Conservation (phyloP, 345 rosid genomes). For the Barbarea vulgaris region DNA sequence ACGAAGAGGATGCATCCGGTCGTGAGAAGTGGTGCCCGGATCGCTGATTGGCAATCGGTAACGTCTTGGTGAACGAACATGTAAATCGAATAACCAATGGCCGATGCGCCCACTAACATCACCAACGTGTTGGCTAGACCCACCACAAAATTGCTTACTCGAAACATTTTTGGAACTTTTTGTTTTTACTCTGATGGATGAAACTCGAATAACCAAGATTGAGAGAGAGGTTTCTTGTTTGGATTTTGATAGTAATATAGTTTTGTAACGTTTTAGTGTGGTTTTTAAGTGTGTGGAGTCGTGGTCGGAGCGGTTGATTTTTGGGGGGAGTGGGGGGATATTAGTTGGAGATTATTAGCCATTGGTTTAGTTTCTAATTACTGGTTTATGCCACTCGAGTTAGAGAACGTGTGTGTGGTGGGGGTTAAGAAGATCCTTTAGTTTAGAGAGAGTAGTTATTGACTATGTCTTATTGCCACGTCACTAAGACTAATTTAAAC, state of each 20-base stretch:
- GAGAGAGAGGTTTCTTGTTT: conserved; percentile 4
- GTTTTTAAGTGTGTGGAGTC: conserved; percentile 4
- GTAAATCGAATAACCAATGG: conserved; percentile 42
- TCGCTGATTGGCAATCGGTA: conserved; percentile 32
- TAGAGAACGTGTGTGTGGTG: conserved; percentile 26
- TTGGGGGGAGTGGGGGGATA: conserved; percentile 29
- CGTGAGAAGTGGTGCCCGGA: conserved; percentile 37
- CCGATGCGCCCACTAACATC: conserved; percentile 39
- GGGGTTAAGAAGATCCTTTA: conserved; percentile 28
- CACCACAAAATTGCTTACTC: conserved; percentile 43
- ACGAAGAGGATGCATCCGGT: conserved; percentile 36
- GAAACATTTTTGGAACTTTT: conserved; percentile 35
- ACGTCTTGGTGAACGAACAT: conserved; percentile 38
- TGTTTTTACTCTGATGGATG: neutral
- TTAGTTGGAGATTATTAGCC: conserved; percentile 22
- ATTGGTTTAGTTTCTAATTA: conserved; percentile 12
- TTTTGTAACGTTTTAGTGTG: conserved; percentile 27
- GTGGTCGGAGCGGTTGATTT: conserved; percentile 31
- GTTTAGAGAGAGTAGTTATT: conserved; percentile 31
- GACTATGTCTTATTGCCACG: conserved; percentile 24
- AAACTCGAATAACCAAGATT: neutral
- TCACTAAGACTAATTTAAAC: neutral
- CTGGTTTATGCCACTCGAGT: conserved; percentile 13
- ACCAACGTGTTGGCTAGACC: conserved; percentile 42
- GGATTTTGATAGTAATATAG: neutral